Conservation (phyloP, 805 yeast genomes). For the Metschnikowia noctiluminum region DNA sequence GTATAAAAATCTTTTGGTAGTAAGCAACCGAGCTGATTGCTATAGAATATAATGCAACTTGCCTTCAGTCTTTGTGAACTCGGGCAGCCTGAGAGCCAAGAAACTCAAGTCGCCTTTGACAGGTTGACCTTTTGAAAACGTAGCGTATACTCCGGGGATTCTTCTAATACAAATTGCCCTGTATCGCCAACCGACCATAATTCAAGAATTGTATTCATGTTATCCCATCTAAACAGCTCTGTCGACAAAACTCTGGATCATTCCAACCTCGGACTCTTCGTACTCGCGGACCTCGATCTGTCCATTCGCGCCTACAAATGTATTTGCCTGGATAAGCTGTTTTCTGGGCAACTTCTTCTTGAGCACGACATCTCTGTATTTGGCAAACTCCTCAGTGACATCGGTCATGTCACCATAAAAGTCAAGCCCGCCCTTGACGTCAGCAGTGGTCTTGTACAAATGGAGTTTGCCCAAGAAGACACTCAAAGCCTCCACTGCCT, state of each 20-base stretch:
- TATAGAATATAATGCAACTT: too few relatives aligned
- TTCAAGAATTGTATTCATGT: background rate
- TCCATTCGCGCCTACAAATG: constrained; percentile 42
- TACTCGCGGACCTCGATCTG: constrained; percentile 64
- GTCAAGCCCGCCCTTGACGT: constrained; percentile 57
- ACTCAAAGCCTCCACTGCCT: constrained; percentile 71
- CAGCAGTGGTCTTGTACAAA: constrained; percentile 74
- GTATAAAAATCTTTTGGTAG: too few relatives aligned
- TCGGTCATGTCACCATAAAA: constrained; percentile 68
- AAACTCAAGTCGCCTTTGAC: too few relatives aligned
- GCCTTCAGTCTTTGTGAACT: too few relatives aligned
- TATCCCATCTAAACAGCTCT: constrained; percentile 26
- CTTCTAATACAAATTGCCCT: background rate
- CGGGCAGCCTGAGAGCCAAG: too few relatives aligned
- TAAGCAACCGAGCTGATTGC: too few relatives aligned
- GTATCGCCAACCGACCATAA: background rate
- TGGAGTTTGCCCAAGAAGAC: constrained; percentile 71
- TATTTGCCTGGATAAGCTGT: constrained; percentile 82
- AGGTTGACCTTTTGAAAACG: too few relatives aligned
- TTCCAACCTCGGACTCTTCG: constrained; percentile 66
- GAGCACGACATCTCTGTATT: constrained; percentile 65
- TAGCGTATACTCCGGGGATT: too few relatives aligned
- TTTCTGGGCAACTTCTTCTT: constrained; percentile 76
- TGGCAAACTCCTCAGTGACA: constrained; percentile 59
- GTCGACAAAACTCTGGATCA: constrained; percentile 75